Base-by-base conservation (phyloP, 306 rosid species). In the Lathyrus oleraceus region DNA sequence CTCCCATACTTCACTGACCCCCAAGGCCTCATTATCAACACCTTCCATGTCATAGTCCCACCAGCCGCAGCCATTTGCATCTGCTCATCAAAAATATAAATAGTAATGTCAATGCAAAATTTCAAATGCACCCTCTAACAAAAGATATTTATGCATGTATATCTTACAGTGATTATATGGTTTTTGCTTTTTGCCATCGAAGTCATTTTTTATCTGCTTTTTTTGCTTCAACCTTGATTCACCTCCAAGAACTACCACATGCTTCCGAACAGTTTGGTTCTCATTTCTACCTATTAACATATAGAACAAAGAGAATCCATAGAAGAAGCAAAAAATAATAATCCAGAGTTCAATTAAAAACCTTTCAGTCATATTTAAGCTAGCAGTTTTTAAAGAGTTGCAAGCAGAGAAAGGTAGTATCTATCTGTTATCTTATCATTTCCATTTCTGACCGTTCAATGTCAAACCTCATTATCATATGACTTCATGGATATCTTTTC, bases 41-140 rank as follows among this genome's bases (percentile, higher is more conserved):
- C 97, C 98, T 77, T 90, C 98, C 97, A 85, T 88, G 79, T 88
- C 75, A 57, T 76, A 59, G 82, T 90, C 96, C 98, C 98, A 93
- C 90, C 91, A 90, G 45, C 98, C 98, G 13, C 82, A 12, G n/a
- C 98, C 98, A 72, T 89, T 87, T 63, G 85, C 87, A 85, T 93
- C 96, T 93, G 87, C 57, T 12, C 70, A 21, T 57, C 0, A 58
- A 75, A 51, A 51, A 67, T 28, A 45, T 43, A 44, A 56, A 67
- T 1, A 57, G 66, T 69, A 49, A 76, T 65, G 56, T 52, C 16
- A 38, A 30, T 5, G 11, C 30, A 19, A 78, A 21, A 19, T 67
- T 56, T 53, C 69, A 36, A 42, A 73, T 11, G 5, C 19, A 23
- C 49, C 19, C 25, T 19, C 49, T 56, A 16, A 45, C 43, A 53